Conservation (phyloP, 257 asterid genomes). For the Sherardia arvensis region DNA sequence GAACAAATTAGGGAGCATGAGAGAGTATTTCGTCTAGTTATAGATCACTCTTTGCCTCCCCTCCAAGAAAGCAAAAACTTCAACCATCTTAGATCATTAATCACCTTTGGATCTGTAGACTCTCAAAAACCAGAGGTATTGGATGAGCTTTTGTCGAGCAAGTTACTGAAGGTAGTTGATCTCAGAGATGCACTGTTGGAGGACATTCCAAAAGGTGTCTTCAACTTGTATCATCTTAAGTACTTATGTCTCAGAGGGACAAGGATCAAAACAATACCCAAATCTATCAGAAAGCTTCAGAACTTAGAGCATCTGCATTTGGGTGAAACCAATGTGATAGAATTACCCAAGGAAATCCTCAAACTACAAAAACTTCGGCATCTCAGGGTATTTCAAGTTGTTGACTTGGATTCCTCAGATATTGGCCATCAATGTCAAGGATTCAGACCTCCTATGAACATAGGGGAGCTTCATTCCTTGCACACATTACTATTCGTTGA, state of each 20-base stretch:
- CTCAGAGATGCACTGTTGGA: slow-evolving; percentile 3
- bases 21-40: slow-evolving; percentile 10
- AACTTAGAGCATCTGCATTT: slow-evolving; percentile 18
- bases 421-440: background rate
- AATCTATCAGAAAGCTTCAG: slow-evolving; percentile 17
- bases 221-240: slow-evolving; percentile 16
- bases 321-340: slow-evolving; percentile 11
- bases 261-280: slow-evolving; percentile 9
- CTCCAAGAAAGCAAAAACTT: background rate
- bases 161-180: slow-evolving; percentile 18
- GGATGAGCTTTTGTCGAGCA: slow-evolving; percentile 5
- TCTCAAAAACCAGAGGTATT: background rate
- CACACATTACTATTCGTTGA: slow-evolving; percentile 9
- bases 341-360: slow-evolving; percentile 17
- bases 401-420: slow-evolving; percentile 1
- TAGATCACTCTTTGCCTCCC: background rate
- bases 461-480: slow-evolving; percentile 14
- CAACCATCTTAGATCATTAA: slow-evolving; percentile 12
- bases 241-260: slow-evolving; percentile 15
- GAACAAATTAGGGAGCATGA: slow-evolving; percentile 1
- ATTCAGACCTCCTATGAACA: slow-evolving; percentile 11
- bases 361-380: slow-evolving; percentile 13
- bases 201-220: slow-evolving; percentile 12
- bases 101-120: background rate
- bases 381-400: slow-evolving; percentile 5